These are phyloP conservation scores for Macrocystidia cucumis DNA, from an alignment of 1,284 basidiomycete genomes.

Conservation along the genomic window DNA sequence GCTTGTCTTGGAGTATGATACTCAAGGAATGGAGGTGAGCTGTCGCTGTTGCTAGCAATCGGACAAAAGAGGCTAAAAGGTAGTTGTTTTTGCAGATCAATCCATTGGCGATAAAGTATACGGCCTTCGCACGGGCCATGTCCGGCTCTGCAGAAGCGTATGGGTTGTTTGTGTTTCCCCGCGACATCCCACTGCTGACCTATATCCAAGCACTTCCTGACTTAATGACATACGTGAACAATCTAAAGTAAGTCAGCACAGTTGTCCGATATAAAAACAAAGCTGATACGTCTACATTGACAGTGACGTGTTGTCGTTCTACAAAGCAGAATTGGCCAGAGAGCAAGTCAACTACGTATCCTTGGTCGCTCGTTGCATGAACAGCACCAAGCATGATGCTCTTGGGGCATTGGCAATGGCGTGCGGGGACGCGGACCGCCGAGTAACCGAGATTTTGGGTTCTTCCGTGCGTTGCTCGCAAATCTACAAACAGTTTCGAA, in stretches of 20 bases:
- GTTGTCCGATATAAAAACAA: not conserved
- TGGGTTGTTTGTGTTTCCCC: conserved; percentile 20
- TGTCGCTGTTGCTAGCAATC: not conserved
- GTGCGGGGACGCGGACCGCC: not conserved
- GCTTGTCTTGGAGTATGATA: conserved; percentile 20
- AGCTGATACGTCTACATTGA: conserved; percentile 1
- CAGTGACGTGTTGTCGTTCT: conserved; percentile 34
- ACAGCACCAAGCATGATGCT: not conserved
- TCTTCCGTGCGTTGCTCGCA: not conserved
- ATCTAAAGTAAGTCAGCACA: conserved; percentile 21
- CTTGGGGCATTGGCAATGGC: not conserved
- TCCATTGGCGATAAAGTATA: conserved; percentile 14
- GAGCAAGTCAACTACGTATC: conserved; percentile 23
- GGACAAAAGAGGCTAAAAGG: not conserved
- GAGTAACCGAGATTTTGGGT: conserved; percentile 4
- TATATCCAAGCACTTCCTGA: conserved; percentile 26
- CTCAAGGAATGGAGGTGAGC: conserved; percentile 13
- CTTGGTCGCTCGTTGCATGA: not conserved
- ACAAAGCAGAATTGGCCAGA: conserved; percentile 28
- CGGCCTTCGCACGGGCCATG: conserved; percentile 20
- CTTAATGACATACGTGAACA: conserved; percentile 19
- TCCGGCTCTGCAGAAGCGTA: conserved; percentile 20
- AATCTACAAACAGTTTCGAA: conserved; percentile 10
- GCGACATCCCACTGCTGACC: conserved; percentile 14
- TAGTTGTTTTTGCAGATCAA: conserved; percentile 7